Base-by-base conservation (phyloP, 148 eudicot species). In the Camellia japonica region DNA sequence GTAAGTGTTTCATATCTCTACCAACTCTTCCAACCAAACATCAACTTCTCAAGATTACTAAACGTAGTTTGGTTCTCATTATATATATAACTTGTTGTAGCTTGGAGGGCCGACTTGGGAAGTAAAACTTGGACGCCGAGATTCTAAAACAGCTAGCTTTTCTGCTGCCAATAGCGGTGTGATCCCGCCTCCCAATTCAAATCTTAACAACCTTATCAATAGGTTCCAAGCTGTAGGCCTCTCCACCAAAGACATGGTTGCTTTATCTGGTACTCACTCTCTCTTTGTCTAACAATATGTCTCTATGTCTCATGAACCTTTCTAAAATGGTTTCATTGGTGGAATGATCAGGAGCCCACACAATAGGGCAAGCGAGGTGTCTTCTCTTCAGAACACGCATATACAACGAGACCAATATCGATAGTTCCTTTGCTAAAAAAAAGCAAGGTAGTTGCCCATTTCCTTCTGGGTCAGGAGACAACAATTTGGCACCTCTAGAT, bases 311-410 rank as follows among this genome's bases (percentile, higher is more conserved):
- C 52, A 49, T 30, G 38, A 30, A 30, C 38, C 4, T 7, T 49
- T 49, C 7, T 67, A 41, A 67, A 14, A 67, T 67, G 72, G 67
- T 3, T 63, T 18, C 30, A 63, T 63, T 18, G 18, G 46, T 71
- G 58, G 18, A 58, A 74, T 30, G 38, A 30, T 7, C 73, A 90
- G 93, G 93, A 55, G 71, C 92, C 3, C 94, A 91, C 82, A 91
- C 94, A 23, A 91, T 91, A n/a, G 94, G 94, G 6, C 85, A 80
- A 74, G 92, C 92, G 79, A 83, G 94, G 78, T 91, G 94, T 72
- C 49, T 77, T 0, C 42, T 42, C 67, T 91, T 91, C 82, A 74
- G 94, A 75, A 20, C 86, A 12, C 94, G 81, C 59, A 82, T 91
- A 51, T 88, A 91, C 87, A 89, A 86, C 68, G 88, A 87, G 14